Evolutionary conservation across 805 yeast species (phyloP).

Genomic region (Sungouiella blattae): DNA sequence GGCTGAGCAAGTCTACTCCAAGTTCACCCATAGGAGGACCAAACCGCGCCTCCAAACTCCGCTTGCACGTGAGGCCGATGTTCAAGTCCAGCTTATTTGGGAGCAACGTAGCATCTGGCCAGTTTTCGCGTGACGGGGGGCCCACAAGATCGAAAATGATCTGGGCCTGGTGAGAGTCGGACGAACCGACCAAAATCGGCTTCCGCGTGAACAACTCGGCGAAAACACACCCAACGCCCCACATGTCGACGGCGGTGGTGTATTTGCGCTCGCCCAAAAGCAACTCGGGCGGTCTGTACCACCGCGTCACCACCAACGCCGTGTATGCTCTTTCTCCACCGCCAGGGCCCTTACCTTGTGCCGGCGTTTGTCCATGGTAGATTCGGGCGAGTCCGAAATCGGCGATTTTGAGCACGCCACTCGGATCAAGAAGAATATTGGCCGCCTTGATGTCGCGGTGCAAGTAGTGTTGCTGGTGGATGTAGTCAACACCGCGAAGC

Average conservation of each 20-base stretch:
- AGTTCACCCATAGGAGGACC: conserved; percentile 34
- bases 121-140: conserved; percentile 57
- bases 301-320: conserved; percentile 83
- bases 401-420: conserved; percentile 82
- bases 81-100: conserved; percentile 51
- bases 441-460: conserved; percentile 97
- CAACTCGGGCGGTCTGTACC: conserved; percentile 97
- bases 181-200: conserved; percentile 81
- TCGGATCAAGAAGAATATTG: conserved; percentile 75
- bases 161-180: conserved; percentile 86
- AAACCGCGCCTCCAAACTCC: conserved; percentile 52
- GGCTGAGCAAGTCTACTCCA: conserved; percentile 56
- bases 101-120: conserved; percentile 59
- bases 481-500: conserved; percentile 73
- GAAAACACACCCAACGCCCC: conserved; percentile 97
- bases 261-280: conserved; percentile 80
- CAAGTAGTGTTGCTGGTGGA: conserved; percentile 57
- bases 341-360: conserved; percentile 50
- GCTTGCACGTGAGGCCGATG: conserved; percentile 42
- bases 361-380: conserved; percentile 62
- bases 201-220: conserved; percentile 81
- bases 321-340: conserved; percentile 54
- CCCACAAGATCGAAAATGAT: conserved; percentile 80
- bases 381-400: conserved; percentile 92
- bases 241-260: conserved; percentile 93